Base-by-base conservation (phyloP, 306 rosid genomes). In the Vicia villosa region DNA sequence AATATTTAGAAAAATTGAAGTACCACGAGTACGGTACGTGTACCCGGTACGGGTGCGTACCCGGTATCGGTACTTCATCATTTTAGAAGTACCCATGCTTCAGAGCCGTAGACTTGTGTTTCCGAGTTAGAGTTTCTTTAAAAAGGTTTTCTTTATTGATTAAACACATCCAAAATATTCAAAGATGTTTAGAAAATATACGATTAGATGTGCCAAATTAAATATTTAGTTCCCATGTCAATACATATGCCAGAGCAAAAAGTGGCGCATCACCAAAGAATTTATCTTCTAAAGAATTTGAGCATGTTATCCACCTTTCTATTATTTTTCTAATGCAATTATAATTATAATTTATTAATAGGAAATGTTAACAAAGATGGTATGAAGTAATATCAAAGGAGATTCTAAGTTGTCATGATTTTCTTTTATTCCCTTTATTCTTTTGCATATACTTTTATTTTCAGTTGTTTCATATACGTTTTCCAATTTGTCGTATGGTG, bases 401-500 rank as follows among this genome's bases (percentile, higher is more conserved):
- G 24, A 51, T 30, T 59, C 21, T 6, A 34, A 38, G 22, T 46
- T 54, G 24, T 64, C 12, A 7, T 38, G 45, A 37, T 11, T 55
- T 62, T 19, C 38, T 62, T 66, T 66, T 63, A 21, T 38, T 52
- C 47, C 46, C 45, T 8, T 32, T 52, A 4, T 54, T 61, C 21
- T 20, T 22, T n/a, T 63, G 63, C 65, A 4, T 15, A 50, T 45
- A 60, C 26, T 63, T 30, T 55, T 70, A 26, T 69, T 72, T 56
- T 62, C 54, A 22, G 16, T 40, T 58, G 49, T 70, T 76, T 80
- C 11, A 24, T 76, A 8, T 30, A 50, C n/a, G 47, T 34, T 30
- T 62, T 26, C 16, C 16, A 38, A 14, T 63, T 38, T 65, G 62
- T 70, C 67, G 28, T 79, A 69, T 81, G 74, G 49, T 82, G 54